Conservation (phyloP, 768 basidiomycete species). For the Dioszegia hungarica region DNA sequence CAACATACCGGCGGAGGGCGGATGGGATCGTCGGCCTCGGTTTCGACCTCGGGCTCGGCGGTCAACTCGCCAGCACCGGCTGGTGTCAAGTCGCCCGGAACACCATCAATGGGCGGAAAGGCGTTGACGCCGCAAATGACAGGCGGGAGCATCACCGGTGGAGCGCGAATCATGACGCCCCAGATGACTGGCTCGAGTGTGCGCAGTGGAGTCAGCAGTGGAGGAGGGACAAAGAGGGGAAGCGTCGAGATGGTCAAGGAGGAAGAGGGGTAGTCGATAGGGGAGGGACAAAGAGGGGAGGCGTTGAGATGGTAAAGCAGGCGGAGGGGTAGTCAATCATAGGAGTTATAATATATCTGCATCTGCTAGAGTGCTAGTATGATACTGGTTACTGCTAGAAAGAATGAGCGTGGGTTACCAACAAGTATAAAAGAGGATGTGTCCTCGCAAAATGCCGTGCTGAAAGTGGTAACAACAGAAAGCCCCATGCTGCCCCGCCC, state of each 20-base stretch:
- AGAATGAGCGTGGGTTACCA: neutral
- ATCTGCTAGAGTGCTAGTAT: neutral
- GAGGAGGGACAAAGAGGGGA: neutral
- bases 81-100: neutral
- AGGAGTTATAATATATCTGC: neutral
- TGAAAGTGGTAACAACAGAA: too few relatives aligned
- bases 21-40: neutral
- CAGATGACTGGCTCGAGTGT: neutral
- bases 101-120: neutral
- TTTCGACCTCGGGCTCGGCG: neutral
- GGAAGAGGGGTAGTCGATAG: neutral
- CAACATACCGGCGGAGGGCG: neutral
- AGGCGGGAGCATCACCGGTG: conserved; percentile 13
- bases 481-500: too few relatives aligned
- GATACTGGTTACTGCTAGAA: neutral
- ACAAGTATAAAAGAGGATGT: neutral
- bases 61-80: neutral
- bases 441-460: too few relatives aligned
- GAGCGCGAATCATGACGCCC: neutral
- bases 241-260: neutral
- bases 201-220: neutral
- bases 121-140: conserved; percentile 25
- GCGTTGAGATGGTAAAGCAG: too few relatives aligned
- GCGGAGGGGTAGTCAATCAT: neutral
- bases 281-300: too few relatives aligned